Conservation (phyloP, 164 flowering plant species). For the Amborella trichopoda region DNA sequence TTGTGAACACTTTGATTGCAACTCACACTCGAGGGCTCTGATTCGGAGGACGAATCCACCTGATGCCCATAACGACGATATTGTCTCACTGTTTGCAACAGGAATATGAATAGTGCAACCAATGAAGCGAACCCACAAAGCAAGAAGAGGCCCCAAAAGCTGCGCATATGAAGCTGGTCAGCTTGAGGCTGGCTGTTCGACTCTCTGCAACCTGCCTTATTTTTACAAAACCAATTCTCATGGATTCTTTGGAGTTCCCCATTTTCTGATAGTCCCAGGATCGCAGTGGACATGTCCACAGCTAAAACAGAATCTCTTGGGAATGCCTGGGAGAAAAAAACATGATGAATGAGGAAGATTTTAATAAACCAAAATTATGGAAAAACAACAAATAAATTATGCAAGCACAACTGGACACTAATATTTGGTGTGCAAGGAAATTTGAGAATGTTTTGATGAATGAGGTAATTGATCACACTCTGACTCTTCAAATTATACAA, state of each 20-base stretch:
- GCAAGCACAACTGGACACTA: background rate
- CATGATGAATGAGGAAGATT: background rate
- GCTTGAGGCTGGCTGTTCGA: conserved; percentile 17
- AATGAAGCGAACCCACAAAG: conserved; percentile 54
- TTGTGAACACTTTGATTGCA: too few species aligned
- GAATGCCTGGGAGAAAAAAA: conserved; percentile 45
- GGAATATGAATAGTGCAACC: conserved; percentile 40
- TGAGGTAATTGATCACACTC: too few species aligned
- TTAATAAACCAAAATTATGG: background rate
- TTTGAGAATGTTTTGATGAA: background rate
- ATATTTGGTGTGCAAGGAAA: background rate
- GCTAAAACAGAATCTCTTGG: conserved; percentile 78
- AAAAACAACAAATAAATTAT: background rate
- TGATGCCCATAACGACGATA: too few species aligned
- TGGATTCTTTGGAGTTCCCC: conserved; percentile 77
- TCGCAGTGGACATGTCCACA: conserved; percentile 86
- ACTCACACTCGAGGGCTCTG: too few species aligned
- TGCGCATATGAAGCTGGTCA: conserved; percentile 42
- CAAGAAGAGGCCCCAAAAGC: conserved; percentile 77
- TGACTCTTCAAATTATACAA: too few species aligned
- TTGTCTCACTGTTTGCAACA: conserved; percentile 18
- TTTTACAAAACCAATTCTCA: conserved; percentile 57
- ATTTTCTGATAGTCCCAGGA: conserved; percentile 58
- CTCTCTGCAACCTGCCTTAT: conserved; percentile 22
- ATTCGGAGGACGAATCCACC: too few species aligned